Evolutionary conservation across 2,329 filamentous ascomycete species (phyloP), one percentile per base, ranked within the genome.

Genomic region (Venturia carpophila): DNA sequence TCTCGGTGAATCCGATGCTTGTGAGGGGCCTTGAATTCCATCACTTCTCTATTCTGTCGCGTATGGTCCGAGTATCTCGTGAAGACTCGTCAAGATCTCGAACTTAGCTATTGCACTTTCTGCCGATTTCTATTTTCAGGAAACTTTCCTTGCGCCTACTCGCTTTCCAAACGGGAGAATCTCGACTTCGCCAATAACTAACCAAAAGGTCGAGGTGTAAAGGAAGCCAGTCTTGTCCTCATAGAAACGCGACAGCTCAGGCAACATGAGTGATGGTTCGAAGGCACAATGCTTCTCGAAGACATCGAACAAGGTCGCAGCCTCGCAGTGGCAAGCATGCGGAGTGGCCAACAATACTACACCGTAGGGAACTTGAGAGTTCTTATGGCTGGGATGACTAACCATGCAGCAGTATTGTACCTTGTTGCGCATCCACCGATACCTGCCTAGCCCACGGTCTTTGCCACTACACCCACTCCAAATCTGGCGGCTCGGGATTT

Each of bases 401-500:
- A 58, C 19, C 43, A 42, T 15, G n/a, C 21, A 43, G 6, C 60
- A 63, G 62, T 37, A 30, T 13, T 17, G 42, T 63, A 17, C 62
- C 62, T 17, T 63, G 62, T 27, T 63, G 42, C 42, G 62, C 62
- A 5, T 49, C 42, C n/a, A 37, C 39, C n/a, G 62, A 63, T 21
- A 39, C n/a, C 24, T 63, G 62, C 42, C 34, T 63, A 13, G 41
- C 62, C n/a, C 34, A 55, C 15, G 43, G 43, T 27, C 62, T 63
- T 30, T 63, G 62, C 24, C 62, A 55, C 15, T 63, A 55, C 42
- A 63, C 62, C n/a, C 45, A 63, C 47, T 49, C 42, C 21, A 30
- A 34, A 19, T 34, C 34, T 10, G 42, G 42, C 62, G 62, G 62
- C 34, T 30, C 39, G 15, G 62, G 62, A 9, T 63, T 55, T n/a